Percentiles rank a stretch among this genome's conserved stretches.
phyloP scores from a whole-genome alignment of 148 eudicot species.

The Tetragonia tetragonoides region DNA sequence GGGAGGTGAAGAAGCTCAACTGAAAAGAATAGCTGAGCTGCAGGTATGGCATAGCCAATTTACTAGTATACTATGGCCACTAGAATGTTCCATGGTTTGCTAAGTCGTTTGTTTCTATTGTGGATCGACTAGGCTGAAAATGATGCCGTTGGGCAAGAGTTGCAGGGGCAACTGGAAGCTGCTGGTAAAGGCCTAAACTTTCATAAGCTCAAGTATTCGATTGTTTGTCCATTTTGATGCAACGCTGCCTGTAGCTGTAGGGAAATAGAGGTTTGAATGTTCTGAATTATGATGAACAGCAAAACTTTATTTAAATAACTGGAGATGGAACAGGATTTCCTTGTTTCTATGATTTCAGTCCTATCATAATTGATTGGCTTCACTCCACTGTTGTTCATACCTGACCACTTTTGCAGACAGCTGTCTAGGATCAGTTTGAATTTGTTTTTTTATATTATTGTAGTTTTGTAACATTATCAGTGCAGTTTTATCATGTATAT shows the following conservation, averaged over 20 bases:
- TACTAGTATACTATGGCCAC: neutral
- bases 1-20: conserved; percentile 97
- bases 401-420: neutral
- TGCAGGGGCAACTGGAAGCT: conserved; percentile 89
- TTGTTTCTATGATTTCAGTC: neutral
- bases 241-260: neutral
- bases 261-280: neutral
- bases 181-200: conserved; percentile 54
- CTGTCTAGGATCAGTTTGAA: neutral
- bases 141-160: conserved; percentile 86
- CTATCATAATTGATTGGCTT: neutral
- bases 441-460: too few species aligned
- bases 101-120: conserved; percentile 11
- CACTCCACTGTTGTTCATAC: neutral
- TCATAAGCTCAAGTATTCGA: neutral
- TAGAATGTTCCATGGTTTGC: neutral
- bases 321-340: neutral
- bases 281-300: neutral
- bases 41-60: conserved; percentile 47
- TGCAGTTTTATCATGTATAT: too few species aligned
- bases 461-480: too few species aligned
- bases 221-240: neutral
- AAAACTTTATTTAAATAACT: neutral
- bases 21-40: conserved; percentile 85
- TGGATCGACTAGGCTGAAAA: conserved; percentile 66